phyloP scores from a whole-genome alignment of 2,329 filamentous ascomycete genomes.

The Monilinia vaccinii-corymbosi region DNA sequence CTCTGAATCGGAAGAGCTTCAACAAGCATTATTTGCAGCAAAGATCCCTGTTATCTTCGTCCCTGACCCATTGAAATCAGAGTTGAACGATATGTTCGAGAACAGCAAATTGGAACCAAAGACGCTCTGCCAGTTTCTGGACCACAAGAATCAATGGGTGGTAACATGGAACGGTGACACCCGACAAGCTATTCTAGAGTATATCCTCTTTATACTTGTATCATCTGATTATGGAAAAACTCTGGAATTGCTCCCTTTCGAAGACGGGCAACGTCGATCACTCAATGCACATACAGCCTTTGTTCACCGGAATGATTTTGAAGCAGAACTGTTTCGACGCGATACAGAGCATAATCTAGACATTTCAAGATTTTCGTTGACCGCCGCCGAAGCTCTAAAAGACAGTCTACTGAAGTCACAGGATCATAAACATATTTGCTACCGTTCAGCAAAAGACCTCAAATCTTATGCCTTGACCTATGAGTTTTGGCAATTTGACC shows the following conservation, averaged over 20 bases:
- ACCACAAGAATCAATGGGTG: neutral
- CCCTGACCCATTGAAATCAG: slow-evolving; percentile 12
- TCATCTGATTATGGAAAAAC: slow-evolving; percentile 9
- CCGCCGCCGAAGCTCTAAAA: neutral
- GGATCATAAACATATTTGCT: slow-evolving; percentile 16
- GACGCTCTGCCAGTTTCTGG: slow-evolving; percentile 14
- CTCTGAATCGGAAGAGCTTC: slow-evolving; percentile 10
- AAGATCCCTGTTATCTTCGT: slow-evolving; percentile 19
- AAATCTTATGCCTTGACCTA: slow-evolving; percentile 12
- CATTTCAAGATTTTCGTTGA: slow-evolving; percentile 11
- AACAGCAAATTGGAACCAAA: slow-evolving; percentile 8
- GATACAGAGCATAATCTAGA: slow-evolving; percentile 15
- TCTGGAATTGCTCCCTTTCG: slow-evolving; percentile 20
- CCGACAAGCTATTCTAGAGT: slow-evolving; percentile 18
- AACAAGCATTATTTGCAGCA: slow-evolving; percentile 19
- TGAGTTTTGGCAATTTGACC: slow-evolving; percentile 11
- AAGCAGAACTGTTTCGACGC: slow-evolving; percentile 16
- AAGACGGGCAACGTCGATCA: slow-evolving; percentile 18
- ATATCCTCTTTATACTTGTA: slow-evolving; percentile 11
- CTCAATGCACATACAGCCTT: slow-evolving; percentile 10
- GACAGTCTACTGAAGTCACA: neutral
- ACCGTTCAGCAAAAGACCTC: slow-evolving; percentile 13
- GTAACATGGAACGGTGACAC: slow-evolving; percentile 8
- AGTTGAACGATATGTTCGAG: slow-evolving; percentile 12
- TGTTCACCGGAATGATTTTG: slow-evolving; percentile 16